Evolutionary conservation across 176 grass and related monocot genomes (phyloP), one percentile per base, ranked within the genome.

Genomic region (Rhipidocladum racemiflorum): DNA sequence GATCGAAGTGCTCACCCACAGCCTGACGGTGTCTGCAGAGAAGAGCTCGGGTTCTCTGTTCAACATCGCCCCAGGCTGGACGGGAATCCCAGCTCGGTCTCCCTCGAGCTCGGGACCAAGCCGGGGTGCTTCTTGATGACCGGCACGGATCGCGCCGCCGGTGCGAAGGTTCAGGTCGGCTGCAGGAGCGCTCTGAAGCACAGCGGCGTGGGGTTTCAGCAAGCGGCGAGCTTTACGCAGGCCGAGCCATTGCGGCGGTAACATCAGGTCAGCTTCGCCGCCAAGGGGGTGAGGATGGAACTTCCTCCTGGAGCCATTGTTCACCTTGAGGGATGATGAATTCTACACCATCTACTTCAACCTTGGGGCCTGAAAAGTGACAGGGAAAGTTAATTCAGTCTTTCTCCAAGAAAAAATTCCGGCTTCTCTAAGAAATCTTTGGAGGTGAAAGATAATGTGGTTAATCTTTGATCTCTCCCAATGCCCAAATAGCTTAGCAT

Each of bases 281-380:
- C 89, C 5, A 90, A 46, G 60, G 96, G 96, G 2, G 51, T 63
- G 49, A 70, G 78, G 87, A 91, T 30, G 87, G 83, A 75, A 53
- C 78, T 99, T 99, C 68, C 62, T 95, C 70, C 77, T 99, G 38
- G 89, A 99, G 80, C 96, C 93, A 43, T 68, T 95, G 82, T 75
- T 95, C 78, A 91, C 92, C 63, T 34, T 99, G 91, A 87, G 71
- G 42, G 96, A 99, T 46, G 96, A 99, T 46, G 96, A 99, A 32
- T 91, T 88, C 64, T 99, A 99, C 65, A 93, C 91, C 21, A 35
- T 95, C 40, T 95, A 93, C 79, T 99, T 99, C 87, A 91, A 99
- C 82, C 68, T 95, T n/a, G 80, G 73, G 28, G 68, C 84, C 8
- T 94, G 77, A 94, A 4, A 64, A 46, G 68, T 83, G 16, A 87